phyloP scores from a whole-genome alignment of 2,329 filamentous ascomycete genomes.

The Tympanopsis confertula region DNA sequence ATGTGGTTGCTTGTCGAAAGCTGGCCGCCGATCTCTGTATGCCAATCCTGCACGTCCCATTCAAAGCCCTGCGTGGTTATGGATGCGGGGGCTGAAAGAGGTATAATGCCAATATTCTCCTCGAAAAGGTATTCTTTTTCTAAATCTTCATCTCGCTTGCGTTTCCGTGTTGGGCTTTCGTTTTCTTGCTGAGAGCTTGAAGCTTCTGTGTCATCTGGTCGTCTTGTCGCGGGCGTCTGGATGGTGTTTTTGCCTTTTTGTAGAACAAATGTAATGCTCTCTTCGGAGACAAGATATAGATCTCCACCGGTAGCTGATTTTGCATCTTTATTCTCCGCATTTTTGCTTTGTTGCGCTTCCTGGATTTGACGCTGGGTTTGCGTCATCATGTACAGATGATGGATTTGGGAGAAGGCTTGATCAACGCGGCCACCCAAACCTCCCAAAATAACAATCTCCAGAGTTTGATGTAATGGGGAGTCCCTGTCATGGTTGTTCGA shows the following conservation, averaged over 20 bases:
- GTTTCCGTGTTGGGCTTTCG: slow-evolving; percentile 8
- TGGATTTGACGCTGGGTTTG: slow-evolving; percentile 13
- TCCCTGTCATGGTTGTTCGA: too few relatives aligned
- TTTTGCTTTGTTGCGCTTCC: too few relatives aligned
- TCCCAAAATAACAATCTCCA: slow-evolving; percentile 41
- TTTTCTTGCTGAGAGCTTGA: neutral
- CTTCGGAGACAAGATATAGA: slow-evolving; percentile 48
- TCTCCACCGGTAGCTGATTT: too few relatives aligned
- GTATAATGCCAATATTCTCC: slow-evolving; percentile 48
- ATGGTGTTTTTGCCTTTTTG: slow-evolving; percentile 32
- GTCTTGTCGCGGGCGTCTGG: slow-evolving; percentile 19
- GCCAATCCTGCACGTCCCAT: slow-evolving; percentile 52
- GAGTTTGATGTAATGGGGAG: slow-evolving; percentile 4
- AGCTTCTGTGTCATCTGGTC: neutral
- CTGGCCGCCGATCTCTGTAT: slow-evolving; percentile 33
- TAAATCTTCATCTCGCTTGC: slow-evolving; percentile 11
- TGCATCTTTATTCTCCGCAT: too few relatives aligned
- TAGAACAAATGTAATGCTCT: slow-evolving; percentile 45
- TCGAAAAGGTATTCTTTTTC: slow-evolving; percentile 31
- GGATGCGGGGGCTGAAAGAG: slow-evolving; percentile 39
- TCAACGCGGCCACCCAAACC: slow-evolving; percentile 51
- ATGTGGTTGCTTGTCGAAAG: slow-evolving; percentile 38
- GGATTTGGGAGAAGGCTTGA: slow-evolving; percentile 50
- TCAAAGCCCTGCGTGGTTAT: slow-evolving; percentile 47
- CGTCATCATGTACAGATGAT: slow-evolving; percentile 40